These are phyloP conservation scores for Fusarium kyushuense DNA, from an alignment of 2,329 filamentous ascomycete species.

Conservation along the genomic window DNA sequence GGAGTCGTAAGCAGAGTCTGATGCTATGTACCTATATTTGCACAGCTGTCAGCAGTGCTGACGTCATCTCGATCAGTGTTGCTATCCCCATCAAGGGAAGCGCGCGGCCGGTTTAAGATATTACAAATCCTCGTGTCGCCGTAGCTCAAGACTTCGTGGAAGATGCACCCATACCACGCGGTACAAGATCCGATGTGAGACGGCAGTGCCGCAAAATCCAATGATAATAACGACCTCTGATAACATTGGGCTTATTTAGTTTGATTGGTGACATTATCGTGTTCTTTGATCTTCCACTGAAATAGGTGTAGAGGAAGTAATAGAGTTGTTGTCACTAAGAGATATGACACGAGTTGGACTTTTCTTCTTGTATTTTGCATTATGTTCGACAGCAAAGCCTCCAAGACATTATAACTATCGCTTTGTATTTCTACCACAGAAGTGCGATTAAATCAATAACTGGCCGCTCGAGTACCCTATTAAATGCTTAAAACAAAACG, in stretches of 20 bases:
- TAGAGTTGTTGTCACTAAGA: background rate
- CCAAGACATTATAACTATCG: background rate
- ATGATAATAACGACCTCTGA: background rate
- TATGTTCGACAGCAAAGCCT: background rate
- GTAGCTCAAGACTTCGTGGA: fast-evolving
- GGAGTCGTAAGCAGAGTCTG: background rate
- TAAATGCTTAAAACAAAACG: background rate
- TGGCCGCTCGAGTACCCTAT: background rate
- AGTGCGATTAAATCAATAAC: no score
- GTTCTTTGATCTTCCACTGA: background rate
- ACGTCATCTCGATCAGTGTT: constrained; percentile 2
- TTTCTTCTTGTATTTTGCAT: background rate
- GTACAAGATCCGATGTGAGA: background rate
- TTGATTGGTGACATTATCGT: background rate
- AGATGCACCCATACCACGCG: background rate
- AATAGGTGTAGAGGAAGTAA: background rate
- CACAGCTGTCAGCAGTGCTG: constrained; percentile 11
- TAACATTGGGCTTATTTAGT: background rate
- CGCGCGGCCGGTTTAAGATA: background rate
- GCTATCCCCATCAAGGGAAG: background rate
- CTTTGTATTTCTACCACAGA: no score
- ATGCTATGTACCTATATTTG: background rate
- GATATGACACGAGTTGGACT: background rate
- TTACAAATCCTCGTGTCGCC: background rate
- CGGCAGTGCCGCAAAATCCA: background rate